Evolutionary conservation across 164 flowering plant genomes (phyloP), one percentile per base, ranked within the genome.

Genomic region (Magnolia sinica): DNA sequence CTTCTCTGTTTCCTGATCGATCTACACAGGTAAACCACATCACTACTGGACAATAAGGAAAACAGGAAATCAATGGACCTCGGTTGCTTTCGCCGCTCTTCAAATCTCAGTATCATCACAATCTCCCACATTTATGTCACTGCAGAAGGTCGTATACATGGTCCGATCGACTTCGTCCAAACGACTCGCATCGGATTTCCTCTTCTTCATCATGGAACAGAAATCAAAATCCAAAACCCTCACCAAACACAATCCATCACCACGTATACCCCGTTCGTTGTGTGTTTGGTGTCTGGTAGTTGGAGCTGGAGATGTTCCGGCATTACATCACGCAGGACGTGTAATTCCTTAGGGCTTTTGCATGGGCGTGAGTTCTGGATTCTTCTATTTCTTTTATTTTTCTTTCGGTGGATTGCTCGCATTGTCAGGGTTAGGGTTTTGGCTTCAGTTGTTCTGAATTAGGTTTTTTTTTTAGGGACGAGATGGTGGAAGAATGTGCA

Each of bases 121-220:
- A 24, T 24, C 27, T 24, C 27, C 27, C 27, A 1, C 27, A 24
- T 24, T 24, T 24, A 24, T 24, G 27, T 24, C 91, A 81, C 83
- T 83, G 81, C 96, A 87, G 83, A 93, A 93, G 68, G 90, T 82
- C 22, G 89, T 68, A 84, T 91, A 85, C 90, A 90, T 91, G 78
- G 81, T 88, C 7, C 96, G 93, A 85, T 91, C 93, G 27, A 89
- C 90, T 86, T 93, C 97, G 71, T 93, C 97, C 6, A 93, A 84
- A 64, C 91, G 82, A 68, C 85, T 83, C 24, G 93, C 94, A 0
- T 76, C 86, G 10, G 97, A 89, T 79, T 93, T 93, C 87, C 93
- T 87, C 90, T 90, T 93, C 87, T 93, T 93, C 80, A 83, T 88
- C 97, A 93, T 90, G 24, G 11, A 37, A 18, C 3, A 4, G 11